Conservation (phyloP, 805 yeast genomes). For the Schwanniomyces pseudopolymorphus region DNA sequence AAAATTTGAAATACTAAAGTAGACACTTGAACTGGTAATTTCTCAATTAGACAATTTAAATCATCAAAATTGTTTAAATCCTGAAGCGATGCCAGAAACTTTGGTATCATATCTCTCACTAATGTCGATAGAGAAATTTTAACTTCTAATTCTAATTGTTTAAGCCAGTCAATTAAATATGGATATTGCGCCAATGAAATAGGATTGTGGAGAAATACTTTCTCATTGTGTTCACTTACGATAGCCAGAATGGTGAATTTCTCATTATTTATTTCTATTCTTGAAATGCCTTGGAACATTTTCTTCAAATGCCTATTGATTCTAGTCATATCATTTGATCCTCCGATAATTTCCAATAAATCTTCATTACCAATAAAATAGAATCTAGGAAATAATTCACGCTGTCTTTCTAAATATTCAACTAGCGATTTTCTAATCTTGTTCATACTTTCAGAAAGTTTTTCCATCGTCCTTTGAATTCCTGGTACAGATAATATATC, state of each 20-base stretch:
- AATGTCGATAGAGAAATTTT: conserved; percentile 45
- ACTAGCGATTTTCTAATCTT: conserved; percentile 65
- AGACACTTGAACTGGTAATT: conserved; percentile 56
- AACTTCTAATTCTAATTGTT: conserved; percentile 53
- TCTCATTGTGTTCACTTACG: conserved; percentile 67
- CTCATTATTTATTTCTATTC: conserved; percentile 36
- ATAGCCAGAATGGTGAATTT: conserved; percentile 44
- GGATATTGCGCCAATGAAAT: conserved; percentile 44
- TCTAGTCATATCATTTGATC: conserved; percentile 43
- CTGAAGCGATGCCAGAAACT: conserved; percentile 5
- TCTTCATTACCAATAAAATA: conserved; percentile 92
- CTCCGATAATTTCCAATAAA: conserved; percentile 77
- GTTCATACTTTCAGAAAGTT: conserved; percentile 53
- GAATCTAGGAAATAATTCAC: conserved; percentile 76
- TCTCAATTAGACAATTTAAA: conserved; percentile 29
- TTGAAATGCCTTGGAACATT: conserved; percentile 66
- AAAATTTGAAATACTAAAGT: conserved; percentile 54
- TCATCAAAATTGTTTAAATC: not conserved
- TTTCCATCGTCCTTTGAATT: conserved; percentile 45
- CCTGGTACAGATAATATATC: conserved; percentile 56
- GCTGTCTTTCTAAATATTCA: conserved; percentile 77
- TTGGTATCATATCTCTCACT: conserved; percentile 19
- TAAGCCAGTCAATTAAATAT: conserved; percentile 61
- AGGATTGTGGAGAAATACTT: conserved; percentile 38
- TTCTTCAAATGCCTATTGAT: conserved; percentile 63